phyloP scores from a whole-genome alignment of 2,329 filamentous ascomycete species.

The Pyricularia sp. region DNA sequence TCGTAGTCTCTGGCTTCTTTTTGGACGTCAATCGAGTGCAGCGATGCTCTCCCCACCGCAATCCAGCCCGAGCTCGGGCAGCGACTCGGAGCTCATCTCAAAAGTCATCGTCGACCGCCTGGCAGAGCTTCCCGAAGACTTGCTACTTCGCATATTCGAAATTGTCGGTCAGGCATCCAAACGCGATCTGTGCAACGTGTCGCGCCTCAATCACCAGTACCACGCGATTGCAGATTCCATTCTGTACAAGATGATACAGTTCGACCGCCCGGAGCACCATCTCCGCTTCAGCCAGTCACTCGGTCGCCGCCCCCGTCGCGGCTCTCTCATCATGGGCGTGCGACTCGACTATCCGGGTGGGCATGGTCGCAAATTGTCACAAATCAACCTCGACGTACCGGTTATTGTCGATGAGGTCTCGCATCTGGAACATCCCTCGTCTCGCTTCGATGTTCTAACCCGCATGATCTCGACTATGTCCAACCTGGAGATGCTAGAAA shows the following conservation, averaged over 20 bases:
- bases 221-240: constrained; percentile 35
- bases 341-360: constrained; percentile 31
- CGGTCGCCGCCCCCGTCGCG: constrained; percentile 32
- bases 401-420: constrained; percentile 14
- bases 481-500: constrained; percentile 35
- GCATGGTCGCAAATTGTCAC: constrained; percentile 26
- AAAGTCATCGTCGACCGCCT: constrained; percentile 10
- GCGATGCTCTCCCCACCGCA: background rate
- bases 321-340: constrained; percentile 19
- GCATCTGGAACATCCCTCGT: background rate
- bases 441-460: constrained; percentile 31
- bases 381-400: constrained; percentile 28
- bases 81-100: background rate
- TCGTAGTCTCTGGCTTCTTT: background rate
- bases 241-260: constrained; percentile 35
- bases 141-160: constrained; percentile 31
- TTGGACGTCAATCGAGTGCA: background rate
- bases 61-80: background rate
- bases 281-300: constrained; percentile 39
- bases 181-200: constrained; percentile 32
- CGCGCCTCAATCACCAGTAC: constrained; percentile 30
- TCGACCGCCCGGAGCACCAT: constrained; percentile 36
- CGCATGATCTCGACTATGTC: constrained; percentile 38
- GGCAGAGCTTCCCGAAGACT: constrained; percentile 25
- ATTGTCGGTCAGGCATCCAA: constrained; percentile 20